Evolutionary conservation across 768 basidiomycete species (phyloP).

Genomic region (Xerocomus potaroensis): DNA sequence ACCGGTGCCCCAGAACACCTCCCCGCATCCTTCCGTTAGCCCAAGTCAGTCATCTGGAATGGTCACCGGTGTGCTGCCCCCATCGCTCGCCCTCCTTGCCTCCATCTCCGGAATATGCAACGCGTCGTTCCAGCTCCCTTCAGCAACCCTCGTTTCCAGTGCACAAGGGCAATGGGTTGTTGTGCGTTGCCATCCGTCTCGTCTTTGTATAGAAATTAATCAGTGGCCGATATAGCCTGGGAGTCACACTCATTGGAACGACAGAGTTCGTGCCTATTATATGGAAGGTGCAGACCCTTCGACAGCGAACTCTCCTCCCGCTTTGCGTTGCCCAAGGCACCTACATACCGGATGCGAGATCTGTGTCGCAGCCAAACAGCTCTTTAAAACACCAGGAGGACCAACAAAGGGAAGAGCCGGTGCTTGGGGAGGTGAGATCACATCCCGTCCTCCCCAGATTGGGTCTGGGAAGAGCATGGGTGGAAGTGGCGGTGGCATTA

Average conservation of each 20-base stretch:
- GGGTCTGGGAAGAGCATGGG: constrained; percentile 23
- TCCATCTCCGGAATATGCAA: constrained; percentile 23
- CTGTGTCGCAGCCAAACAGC: constrained; percentile 59
- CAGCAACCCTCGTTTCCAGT: constrained; percentile 1
- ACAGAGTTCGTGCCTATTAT: constrained; percentile 51
- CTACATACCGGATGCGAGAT: constrained; percentile 71
- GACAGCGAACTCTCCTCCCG: constrained; percentile 58
- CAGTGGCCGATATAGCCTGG: constrained; percentile 7
- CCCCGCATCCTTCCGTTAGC: constrained; percentile 22
- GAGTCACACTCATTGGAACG: constrained; percentile 26
- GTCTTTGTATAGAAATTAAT: not conserved
- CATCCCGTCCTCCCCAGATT: constrained; percentile 19
- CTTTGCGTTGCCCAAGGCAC: constrained; percentile 68
- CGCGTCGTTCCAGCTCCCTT: constrained; percentile 1
- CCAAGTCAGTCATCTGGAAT: constrained; percentile 16
- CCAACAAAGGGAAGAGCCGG: constrained; percentile 18
- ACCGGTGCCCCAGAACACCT: constrained; percentile 19
- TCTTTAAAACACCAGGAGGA: constrained; percentile 24
- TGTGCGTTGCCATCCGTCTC: constrained; percentile 8
- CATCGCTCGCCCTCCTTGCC: constrained; percentile 29
- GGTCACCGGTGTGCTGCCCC: constrained; percentile 21
- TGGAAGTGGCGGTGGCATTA: constrained; percentile 46
- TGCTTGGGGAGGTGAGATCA: constrained; percentile 26
- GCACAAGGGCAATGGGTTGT: constrained; percentile 8
- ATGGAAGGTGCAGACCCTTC: constrained; percentile 57